Conservation (phyloP, 23 red algal species). For the Gracilaria vermiculophylla region DNA sequence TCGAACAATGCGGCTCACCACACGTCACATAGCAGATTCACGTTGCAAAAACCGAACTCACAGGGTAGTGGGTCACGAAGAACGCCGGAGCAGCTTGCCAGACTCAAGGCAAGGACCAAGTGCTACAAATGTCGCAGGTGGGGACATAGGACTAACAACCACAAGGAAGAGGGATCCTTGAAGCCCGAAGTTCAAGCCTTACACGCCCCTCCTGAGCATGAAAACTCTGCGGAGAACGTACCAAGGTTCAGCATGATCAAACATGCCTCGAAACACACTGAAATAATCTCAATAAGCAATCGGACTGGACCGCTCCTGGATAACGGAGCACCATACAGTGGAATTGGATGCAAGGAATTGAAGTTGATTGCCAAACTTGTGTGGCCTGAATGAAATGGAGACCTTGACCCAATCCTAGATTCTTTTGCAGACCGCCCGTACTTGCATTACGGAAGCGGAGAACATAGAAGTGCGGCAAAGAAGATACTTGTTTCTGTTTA, state of each 20-base stretch:
- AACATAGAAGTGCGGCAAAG: constrained; percentile 12
- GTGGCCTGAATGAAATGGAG: constrained; percentile 28
- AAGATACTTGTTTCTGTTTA: no score
- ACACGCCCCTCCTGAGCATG: not conserved
- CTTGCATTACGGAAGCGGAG: constrained; percentile 47
- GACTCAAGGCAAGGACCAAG: constrained; percentile 3
- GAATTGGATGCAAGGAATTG: constrained; percentile 1
- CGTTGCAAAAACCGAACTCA: no score
- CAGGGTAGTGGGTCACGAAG: not conserved
- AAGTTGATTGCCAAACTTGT: not conserved
- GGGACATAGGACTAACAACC: constrained; percentile 11
- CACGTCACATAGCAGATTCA: not conserved
- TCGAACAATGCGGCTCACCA: not conserved
- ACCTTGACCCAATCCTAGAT: not conserved
- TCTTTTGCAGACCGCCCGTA: constrained; percentile 1
- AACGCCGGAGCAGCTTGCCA: not conserved
- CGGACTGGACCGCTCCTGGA: constrained; percentile 7
- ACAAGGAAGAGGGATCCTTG: constrained; percentile 21
- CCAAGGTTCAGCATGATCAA: not conserved
- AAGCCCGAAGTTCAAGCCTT: not conserved
- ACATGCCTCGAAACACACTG: not conserved
- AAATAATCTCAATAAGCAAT: not conserved
- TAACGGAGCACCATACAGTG: constrained; percentile 33
- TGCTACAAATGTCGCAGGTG: constrained; percentile 1
- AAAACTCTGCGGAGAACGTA: not conserved